Conservation (phyloP, 805 yeast species). For the Dipodascopsis tothii region DNA sequence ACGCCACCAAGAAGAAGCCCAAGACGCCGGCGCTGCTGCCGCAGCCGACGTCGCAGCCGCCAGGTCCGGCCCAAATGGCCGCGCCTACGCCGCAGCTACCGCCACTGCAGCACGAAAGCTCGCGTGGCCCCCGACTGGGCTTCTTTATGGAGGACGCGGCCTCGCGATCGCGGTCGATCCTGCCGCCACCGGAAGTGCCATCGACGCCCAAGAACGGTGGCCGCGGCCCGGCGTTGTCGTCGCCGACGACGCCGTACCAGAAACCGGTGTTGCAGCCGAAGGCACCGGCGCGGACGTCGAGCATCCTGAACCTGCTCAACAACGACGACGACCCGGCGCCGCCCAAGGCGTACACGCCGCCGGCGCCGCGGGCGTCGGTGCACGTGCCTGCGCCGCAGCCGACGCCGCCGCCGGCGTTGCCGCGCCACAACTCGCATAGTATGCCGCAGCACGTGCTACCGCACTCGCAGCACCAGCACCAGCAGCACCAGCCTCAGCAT, state of each 20-base stretch:
- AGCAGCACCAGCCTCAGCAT: not conserved
- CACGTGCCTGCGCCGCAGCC: too few relatives aligned
- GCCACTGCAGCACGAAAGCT: not conserved
- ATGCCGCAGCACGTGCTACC: not conserved
- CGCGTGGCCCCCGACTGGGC: constrained; percentile 8
- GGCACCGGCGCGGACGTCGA: constrained; percentile 14
- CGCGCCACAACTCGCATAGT: too few relatives aligned
- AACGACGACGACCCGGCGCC: constrained; percentile 6
- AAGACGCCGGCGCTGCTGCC: not conserved
- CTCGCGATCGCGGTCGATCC: constrained; percentile 1
- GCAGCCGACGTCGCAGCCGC: not conserved
- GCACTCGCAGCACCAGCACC: constrained; percentile 1
- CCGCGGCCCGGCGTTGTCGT: not conserved
- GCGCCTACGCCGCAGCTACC: constrained; percentile 3
- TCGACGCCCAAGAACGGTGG: not conserved
- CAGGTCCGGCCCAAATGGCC: not conserved
- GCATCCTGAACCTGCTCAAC: constrained; percentile 14
- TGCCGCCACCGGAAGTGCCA: not conserved
- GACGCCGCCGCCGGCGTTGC: constrained; percentile 5
- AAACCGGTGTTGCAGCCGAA: too few relatives aligned
- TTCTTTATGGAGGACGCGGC: constrained; percentile 7
- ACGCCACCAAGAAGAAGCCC: too few relatives aligned
- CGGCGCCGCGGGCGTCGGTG: too few relatives aligned
- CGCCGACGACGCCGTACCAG: not conserved
- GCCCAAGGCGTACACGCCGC: not conserved